phyloP scores from a whole-genome alignment of 2,329 filamentous ascomycete species.

The Lasiodiplodia sp. region DNA sequence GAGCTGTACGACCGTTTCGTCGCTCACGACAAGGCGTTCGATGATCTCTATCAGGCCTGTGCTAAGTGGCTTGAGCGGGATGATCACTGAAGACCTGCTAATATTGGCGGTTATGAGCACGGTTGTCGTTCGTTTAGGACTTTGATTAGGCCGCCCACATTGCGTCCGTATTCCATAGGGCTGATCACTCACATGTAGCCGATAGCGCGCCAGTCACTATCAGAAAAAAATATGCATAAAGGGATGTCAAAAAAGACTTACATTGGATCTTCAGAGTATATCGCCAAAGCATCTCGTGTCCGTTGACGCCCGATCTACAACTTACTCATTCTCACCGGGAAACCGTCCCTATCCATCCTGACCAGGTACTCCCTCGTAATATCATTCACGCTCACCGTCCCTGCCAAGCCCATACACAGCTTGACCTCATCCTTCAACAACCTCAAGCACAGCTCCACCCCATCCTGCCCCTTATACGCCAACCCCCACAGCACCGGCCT shows the following conservation, averaged over 20 bases:
- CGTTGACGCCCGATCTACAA: not conserved
- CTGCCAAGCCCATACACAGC: constrained; percentile 35
- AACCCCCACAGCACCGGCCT: constrained; percentile 59
- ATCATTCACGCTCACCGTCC: constrained; percentile 25
- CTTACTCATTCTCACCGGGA: constrained; percentile 4
- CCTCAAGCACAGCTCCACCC: constrained; percentile 40
- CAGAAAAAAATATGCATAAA: not conserved
- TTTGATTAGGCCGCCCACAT: constrained; percentile 4
- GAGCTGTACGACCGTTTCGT: constrained; percentile 50
- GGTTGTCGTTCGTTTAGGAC: constrained; percentile 5
- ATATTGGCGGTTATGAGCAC: not conserved
- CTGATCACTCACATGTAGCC: not conserved
- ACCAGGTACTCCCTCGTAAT: constrained; percentile 15
- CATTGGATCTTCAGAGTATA: not conserved
- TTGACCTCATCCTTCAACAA: constrained; percentile 41
- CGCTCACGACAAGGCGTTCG: constrained; percentile 48
- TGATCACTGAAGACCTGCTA: constrained; percentile 35
- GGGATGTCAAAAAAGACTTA: not conserved
- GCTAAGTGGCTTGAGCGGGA: constrained; percentile 50
- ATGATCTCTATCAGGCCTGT: constrained; percentile 49
- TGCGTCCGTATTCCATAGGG: constrained; percentile 14
- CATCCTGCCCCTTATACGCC: constrained; percentile 48
- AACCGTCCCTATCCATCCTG: constrained; percentile 17
- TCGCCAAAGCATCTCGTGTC: not conserved
- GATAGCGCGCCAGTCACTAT: not conserved